Conservation (phyloP, 768 basidiomycete genomes). For the Mycena albidolilacea region DNA sequence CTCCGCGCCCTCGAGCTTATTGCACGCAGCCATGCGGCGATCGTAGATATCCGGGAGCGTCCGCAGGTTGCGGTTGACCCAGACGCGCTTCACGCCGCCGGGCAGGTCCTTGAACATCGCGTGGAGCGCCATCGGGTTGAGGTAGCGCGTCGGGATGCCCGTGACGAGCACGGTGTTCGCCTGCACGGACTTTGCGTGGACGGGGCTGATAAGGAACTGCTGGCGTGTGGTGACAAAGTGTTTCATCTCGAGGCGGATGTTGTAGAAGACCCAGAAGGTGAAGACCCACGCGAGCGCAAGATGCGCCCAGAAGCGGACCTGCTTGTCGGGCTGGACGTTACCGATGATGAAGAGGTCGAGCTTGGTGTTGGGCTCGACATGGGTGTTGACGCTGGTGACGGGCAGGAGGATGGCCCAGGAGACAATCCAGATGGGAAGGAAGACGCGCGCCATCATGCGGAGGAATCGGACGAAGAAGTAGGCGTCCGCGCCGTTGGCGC, state of each 20-base stretch:
- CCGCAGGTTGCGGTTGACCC: slow-evolving; percentile 93
- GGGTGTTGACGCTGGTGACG: slow-evolving; percentile 70
- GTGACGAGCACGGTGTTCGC: slow-evolving; percentile 94
- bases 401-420: slow-evolving; percentile 92
- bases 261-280: slow-evolving; percentile 91
- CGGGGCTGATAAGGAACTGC: slow-evolving; percentile 80
- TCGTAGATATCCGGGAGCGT: slow-evolving; percentile 89
- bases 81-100: slow-evolving; percentile 91
- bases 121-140: slow-evolving; percentile 77
- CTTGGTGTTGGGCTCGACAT: slow-evolving; percentile 61
- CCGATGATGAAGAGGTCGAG: slow-evolving; percentile 87
- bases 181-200: slow-evolving; percentile 84
- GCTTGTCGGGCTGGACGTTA: slow-evolving; percentile 70
- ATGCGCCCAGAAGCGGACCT: slow-evolving; percentile 82
- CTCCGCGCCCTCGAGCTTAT: slow-evolving; percentile 91
- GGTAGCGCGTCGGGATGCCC: slow-evolving; percentile 85
- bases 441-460: slow-evolving; percentile 84
- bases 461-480: slow-evolving; percentile 95
- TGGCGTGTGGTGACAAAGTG: slow-evolving; percentile 88
- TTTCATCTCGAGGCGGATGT: slow-evolving; percentile 84
- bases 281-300: slow-evolving; percentile 82
- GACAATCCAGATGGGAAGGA: slow-evolving; percentile 93
- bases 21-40: slow-evolving; percentile 77
- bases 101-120: slow-evolving; percentile 87
- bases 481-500: slow-evolving; percentile 88